Percentiles rank a stretch among this genome's conserved stretches.
These are phyloP conservation scores for Entophlyctis luteolus DNA, from an alignment of 192 early-diverging fungal genomes.

Conservation along the genomic window DNA sequence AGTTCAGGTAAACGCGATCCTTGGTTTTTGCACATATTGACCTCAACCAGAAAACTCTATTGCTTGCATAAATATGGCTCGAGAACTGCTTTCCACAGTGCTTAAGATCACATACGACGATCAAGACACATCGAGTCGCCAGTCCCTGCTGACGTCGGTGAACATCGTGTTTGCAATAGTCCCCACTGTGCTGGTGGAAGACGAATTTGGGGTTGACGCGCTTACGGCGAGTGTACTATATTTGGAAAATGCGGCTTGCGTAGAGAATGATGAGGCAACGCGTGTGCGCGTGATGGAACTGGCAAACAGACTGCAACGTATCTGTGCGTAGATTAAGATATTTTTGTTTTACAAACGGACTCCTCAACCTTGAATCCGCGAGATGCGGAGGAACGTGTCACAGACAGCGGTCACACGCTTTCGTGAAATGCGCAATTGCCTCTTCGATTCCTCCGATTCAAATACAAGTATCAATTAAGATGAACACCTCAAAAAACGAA, in stretches of 20 bases:
- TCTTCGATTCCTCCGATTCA: no score
- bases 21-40: background rate
- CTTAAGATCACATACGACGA: background rate
- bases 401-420: no score
- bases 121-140: background rate
- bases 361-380: no score
- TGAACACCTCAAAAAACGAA: no score
- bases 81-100: background rate
- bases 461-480: no score
- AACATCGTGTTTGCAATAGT: background rate
- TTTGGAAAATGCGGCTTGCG: background rate
- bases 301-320: no score
- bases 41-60: slow-evolving; percentile 14
- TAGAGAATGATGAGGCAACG: slow-evolving; percentile 7
- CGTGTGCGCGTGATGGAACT: no score
- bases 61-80: slow-evolving; percentile 11
- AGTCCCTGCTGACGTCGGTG: background rate
- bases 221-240: background rate
- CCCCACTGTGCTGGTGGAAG: background rate
- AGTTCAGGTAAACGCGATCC: background rate
- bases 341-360: no score
- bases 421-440: no score
- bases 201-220: background rate
- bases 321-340: no score
- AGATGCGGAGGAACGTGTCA: no score